phyloP scores from a whole-genome alignment of 208 protist species.

The Trypanosomatidae sp. region DNA sequence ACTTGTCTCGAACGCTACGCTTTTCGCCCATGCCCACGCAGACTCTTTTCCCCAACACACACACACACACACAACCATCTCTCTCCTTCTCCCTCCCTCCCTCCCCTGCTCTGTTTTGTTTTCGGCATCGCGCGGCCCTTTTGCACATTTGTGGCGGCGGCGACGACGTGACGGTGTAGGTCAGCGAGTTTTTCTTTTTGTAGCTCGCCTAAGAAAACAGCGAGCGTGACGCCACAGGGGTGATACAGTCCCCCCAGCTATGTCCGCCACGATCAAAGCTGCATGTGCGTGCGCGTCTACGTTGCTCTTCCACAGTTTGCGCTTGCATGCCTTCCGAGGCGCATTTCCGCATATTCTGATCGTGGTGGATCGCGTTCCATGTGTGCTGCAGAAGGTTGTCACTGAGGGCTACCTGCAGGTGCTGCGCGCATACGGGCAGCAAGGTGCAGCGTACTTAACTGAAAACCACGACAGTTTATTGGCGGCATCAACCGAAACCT shows the following conservation, averaged over 20 bases:
- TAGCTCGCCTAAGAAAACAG: not conserved
- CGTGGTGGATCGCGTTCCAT: slow-evolving; percentile 67
- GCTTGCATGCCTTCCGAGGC: slow-evolving; percentile 60
- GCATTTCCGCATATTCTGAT: slow-evolving; percentile 80
- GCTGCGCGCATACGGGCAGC: slow-evolving; percentile 51
- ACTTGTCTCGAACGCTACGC: not conserved
- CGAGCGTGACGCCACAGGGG: not conserved
- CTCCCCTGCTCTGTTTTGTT: not conserved
- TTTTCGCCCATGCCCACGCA: not conserved
- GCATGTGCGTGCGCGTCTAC: slow-evolving; percentile 63
- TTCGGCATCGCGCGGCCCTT: not conserved
- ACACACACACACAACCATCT: not conserved
- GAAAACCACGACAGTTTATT: slow-evolving; percentile 6
- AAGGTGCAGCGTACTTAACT: slow-evolving; percentile 12
- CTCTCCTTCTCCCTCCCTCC: not conserved
- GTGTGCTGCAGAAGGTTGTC: slow-evolving; percentile 65
- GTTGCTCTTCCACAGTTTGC: slow-evolving; percentile 76
- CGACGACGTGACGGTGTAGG: not conserved
- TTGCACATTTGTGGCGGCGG: not conserved
- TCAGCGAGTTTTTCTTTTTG: not conserved
- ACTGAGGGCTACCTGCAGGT: slow-evolving; percentile 78
- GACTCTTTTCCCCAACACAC: not conserved
- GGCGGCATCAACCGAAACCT: not conserved
- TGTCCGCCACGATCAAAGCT: slow-evolving; percentile 47
- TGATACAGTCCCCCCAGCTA: not conserved